Base-by-base conservation (phyloP, 1,284 basidiomycete species). In the Lignosus rhinocerotis region DNA sequence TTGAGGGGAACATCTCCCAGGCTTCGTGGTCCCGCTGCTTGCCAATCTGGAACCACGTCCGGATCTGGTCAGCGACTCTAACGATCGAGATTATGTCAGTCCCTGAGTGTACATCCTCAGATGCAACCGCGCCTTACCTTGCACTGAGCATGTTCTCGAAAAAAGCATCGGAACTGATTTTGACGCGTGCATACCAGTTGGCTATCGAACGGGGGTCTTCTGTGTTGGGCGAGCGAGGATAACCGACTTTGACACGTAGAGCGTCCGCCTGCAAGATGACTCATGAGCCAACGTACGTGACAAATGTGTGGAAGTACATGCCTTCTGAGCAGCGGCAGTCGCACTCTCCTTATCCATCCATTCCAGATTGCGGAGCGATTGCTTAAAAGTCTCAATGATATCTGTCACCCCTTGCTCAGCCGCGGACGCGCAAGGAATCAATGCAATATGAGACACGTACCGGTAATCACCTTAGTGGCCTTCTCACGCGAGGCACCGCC, bases 301-400 rank as follows among this genome's bases (percentile, higher is more conserved):
- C 4, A 9, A 47, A 4, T 11, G 8, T 7, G n/a, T 10, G 2
- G 12, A 11, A 10, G 5, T 11, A 12, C 30, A 59, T 44, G 86
- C 89, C 82, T 99, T 99, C 71, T 90, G 85, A 42, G 88, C 85
- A 2, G 96, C 96, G 54, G 88, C 91, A 39, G 80, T 77, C 17
- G 92, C 88, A 8, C 94, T 95, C 68, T 88, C 76, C 47, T 87
- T 74, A 72, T 99, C 96, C 88, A 99, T 94, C 96, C 96, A 99
- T 46, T 88, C 81, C 53, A 98, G 82, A 55, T 85, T 75, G 12
- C 82, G 76, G 11, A 98, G 78, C 14, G 93, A 93, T 25, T 77
- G 75, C 72, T 94, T 88, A 82, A 98, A 99, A 0, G 94, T 82
- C 17, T 82, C 73, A 57, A 98, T 86, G 65, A 98, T 92, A 55